Conservation (phyloP, 1,284 basidiomycete genomes). For the Boletellus deceptivus region DNA sequence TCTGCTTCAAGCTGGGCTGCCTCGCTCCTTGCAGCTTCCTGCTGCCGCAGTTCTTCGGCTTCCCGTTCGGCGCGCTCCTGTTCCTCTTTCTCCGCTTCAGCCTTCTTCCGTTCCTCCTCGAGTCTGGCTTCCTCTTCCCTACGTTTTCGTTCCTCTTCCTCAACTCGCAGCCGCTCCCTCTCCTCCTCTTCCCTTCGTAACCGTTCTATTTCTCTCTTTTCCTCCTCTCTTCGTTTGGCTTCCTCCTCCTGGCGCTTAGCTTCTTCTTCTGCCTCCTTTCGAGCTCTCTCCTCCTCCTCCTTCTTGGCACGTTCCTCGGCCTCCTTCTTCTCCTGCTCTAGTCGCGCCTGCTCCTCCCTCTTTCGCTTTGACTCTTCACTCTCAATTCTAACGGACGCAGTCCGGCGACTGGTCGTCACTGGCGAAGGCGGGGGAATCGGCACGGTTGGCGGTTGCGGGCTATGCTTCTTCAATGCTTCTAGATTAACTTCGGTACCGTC, state of each 20-base stretch:
- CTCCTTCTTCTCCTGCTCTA: constrained; percentile 40
- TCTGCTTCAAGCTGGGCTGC: constrained; percentile 26
- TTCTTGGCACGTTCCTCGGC: constrained; percentile 34
- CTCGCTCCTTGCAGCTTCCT: constrained; percentile 28
- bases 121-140: constrained; percentile 41
- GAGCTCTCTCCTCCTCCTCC: constrained; percentile 38
- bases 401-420: constrained; percentile 34
- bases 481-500: constrained; percentile 63
- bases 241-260: constrained; percentile 34
- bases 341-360: constrained; percentile 51
- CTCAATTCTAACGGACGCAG: constrained; percentile 49
- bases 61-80: constrained; percentile 32
- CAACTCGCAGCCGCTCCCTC: constrained; percentile 38
- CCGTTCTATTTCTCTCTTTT: constrained; percentile 35
- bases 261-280: constrained; percentile 36
- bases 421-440: constrained; percentile 44
- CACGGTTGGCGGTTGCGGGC: constrained; percentile 40
- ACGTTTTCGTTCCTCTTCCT: constrained; percentile 40
- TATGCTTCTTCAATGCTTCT: constrained; percentile 49
- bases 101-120: constrained; percentile 35
- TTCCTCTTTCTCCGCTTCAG: constrained; percentile 30
- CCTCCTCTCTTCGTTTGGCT: constrained; percentile 33
- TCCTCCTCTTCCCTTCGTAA: constrained; percentile 37
- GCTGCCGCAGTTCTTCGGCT: constrained; percentile 35
- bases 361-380: constrained; percentile 55